Base-by-base conservation (phyloP, 1,139 yeast genomes). In the Oligophagozyma castellii region DNA sequence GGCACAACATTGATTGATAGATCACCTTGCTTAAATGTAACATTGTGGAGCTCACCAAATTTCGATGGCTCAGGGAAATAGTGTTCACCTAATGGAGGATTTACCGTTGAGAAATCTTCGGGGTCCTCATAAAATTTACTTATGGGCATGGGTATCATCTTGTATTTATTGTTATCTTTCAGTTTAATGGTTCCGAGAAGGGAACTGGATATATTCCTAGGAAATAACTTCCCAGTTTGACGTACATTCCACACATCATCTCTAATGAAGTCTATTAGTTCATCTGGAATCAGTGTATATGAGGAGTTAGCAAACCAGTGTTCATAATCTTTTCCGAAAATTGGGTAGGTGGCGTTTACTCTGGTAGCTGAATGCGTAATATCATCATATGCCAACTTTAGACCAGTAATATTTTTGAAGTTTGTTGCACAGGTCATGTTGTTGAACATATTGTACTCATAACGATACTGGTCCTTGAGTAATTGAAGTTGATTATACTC, bases 321-420 rank as follows among this genome's bases (percentile, higher is more conserved):
- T 13, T 54, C 42, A 24, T 61, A 57, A 5, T 57, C 52, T 19
- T 58, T 51, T 19, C 57, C 54, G 16, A 64, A 71, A 16, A 74
- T 47, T 1, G 84, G 84, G 69, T 76, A 76, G 1, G 71, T 60
- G 31, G 65, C 61, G 33, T 56, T 56, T 1, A 46, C 53, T n/a
- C n/a, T n/a, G 22, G 60, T 57, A 30, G 61, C 57, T 7, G 67
- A 66, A 4, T 55, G 43, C 3, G 62, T 12, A 19, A 60, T 63
- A 48, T 78, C 89, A 6, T 58, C 54, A 42, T 75, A 79, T 28
- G 77, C 72, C 33, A 73, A 53, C 44, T 60, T 63, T 37, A 75
- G 67, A 5, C 94, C 94, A 0, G 93, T 78, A 7, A 81, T 51
- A 42, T 79, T 76, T 1, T 78, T 79, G 48, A 75, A 76, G 5